phyloP scores from a whole-genome alignment of 176 grass and related monocot species.

The Carex scoparia region DNA sequence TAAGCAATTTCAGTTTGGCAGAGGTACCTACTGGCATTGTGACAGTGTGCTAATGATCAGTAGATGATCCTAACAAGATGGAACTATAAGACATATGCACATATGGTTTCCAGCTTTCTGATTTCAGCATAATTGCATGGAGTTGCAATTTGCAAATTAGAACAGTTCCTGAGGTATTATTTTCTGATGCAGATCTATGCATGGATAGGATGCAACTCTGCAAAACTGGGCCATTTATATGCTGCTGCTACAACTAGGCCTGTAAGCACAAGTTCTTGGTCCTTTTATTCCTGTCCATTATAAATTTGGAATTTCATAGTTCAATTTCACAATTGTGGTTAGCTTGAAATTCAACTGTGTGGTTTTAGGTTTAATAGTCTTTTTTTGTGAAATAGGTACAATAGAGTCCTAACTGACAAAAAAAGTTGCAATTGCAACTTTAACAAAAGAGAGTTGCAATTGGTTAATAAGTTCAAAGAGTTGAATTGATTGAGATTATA shows the following conservation, averaged over 20 bases:
- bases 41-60: background rate
- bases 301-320: background rate
- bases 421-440: background rate
- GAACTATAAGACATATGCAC: background rate
- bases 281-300: background rate
- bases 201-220: constrained; percentile 85
- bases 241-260: constrained; percentile 73
- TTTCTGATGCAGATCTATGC: constrained; percentile 59
- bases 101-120: background rate
- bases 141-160: background rate
- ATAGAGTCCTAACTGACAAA: background rate
- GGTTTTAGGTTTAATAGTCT: background rate
- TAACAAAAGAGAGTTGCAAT: background rate
- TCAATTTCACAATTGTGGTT: background rate
- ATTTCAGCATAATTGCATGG: background rate
- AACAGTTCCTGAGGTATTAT: background rate
- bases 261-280: constrained; percentile 32
- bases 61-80: background rate
- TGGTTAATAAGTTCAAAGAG: background rate
- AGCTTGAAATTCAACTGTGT: background rate
- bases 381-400: too few relatives aligned
- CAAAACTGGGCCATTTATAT: constrained; percentile 82
- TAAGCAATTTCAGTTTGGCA: background rate
- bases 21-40: background rate
- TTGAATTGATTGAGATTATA: background rate